Percentiles rank a stretch among this genome's conserved stretches.
Evolutionary conservation across 495 filamentous ascomycete species (phyloP).

Genomic region (Trichoderma erinaceum): DNA sequence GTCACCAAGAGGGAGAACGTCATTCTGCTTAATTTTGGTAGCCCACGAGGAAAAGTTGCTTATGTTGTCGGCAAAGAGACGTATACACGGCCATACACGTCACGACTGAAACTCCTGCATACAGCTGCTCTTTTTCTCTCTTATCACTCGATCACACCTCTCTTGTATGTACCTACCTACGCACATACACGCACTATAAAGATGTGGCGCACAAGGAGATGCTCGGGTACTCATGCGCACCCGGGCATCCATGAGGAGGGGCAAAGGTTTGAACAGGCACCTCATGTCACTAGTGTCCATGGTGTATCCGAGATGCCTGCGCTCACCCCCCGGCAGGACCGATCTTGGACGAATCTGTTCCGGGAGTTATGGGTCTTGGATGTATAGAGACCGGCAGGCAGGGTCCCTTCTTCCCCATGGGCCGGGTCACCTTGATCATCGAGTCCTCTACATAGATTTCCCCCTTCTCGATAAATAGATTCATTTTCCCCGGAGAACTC

Average conservation of each 20-base stretch:
- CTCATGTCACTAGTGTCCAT: constrained; percentile 7
- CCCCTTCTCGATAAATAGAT: not conserved
- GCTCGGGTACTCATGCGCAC: constrained; percentile 3
- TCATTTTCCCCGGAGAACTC: not conserved
- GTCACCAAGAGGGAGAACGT: not conserved
- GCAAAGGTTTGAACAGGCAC: constrained; percentile 9
- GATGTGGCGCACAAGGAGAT: not conserved
- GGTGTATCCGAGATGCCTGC: not conserved
- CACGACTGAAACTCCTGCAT: not conserved
- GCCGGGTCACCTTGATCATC: not conserved
- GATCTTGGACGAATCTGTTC: constrained; percentile 9
- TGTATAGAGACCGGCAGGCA: not conserved
- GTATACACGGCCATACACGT: not conserved
- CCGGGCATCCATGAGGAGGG: not conserved
- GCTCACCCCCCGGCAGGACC: constrained; percentile 6
- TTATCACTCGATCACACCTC: not conserved
- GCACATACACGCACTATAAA: constrained; percentile 1
- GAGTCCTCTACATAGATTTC: not conserved
- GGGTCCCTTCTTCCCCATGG: not conserved
- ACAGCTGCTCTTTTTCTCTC: not conserved
- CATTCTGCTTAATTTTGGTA: not conserved
- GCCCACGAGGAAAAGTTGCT: not conserved
- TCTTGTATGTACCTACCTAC: not conserved
- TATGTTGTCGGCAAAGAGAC: not conserved
- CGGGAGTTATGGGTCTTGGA: not conserved